phyloP scores from a whole-genome alignment of 140 eudicot genomes.

The Oenanthe javanica region DNA sequence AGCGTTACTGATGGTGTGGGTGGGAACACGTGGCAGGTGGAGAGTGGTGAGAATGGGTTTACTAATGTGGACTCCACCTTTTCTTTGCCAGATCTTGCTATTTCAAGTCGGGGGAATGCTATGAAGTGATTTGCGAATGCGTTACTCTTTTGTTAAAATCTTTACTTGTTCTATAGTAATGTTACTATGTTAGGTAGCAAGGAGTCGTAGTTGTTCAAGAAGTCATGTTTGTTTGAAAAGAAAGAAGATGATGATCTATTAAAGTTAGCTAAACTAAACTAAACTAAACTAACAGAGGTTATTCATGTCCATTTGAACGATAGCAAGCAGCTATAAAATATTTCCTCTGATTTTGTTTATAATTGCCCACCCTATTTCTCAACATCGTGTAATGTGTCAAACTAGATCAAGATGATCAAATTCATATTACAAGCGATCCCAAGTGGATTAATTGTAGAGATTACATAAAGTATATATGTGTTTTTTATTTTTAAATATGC shows the following conservation, averaged over 20 bases:
- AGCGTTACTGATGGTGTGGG: slow-evolving; percentile 9
- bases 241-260: not conserved
- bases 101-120: slow-evolving; percentile 54
- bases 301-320: not conserved
- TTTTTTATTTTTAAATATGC: no score
- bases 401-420: not conserved
- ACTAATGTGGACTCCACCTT: slow-evolving; percentile 60
- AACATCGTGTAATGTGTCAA: not conserved
- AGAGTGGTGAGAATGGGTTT: slow-evolving; percentile 32
- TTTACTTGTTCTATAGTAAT: no score
- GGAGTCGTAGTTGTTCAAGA: not conserved
- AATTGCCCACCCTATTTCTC: not conserved
- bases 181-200: no score
- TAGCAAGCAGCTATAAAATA: not conserved
- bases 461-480: no score
- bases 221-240: not conserved
- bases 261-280: not conserved
- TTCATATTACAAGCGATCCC: no score
- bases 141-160: not conserved
- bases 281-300: not conserved
- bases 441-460: no score
- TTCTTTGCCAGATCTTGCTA: slow-evolving; percentile 62
- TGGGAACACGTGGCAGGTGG: slow-evolving; percentile 41
- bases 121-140: slow-evolving; percentile 22
- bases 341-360: not conserved